Evolutionary conservation across 2,329 filamentous ascomycete genomes (phyloP), one percentile per base, ranked within the genome.

Genomic region (Aspergillus fischeri): DNA sequence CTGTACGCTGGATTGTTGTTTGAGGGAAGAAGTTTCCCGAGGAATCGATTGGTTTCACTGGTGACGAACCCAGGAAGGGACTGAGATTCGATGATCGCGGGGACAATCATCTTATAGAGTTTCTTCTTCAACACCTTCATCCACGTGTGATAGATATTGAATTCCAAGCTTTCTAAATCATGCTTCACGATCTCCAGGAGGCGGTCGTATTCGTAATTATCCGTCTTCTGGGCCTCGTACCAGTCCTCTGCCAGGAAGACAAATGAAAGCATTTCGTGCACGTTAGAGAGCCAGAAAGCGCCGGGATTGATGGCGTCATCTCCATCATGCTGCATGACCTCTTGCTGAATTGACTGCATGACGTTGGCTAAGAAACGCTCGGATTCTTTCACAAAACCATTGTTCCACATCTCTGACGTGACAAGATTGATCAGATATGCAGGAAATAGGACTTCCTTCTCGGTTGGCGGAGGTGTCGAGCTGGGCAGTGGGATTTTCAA

Each of bases 121-220:
- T 96, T 96, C 86, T 97, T 97, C 85, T 99, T 99, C 70, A 99
- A 80, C 56, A 97, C 91, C 83, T 99, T 99, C 94, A 99, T 99
- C 94, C 94, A 99, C 27, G 94, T 99, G 78, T 99, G 94, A 78
- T 99, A 99, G 69, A 99, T 99, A 81, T 99, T 99, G 82, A 99
- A 99, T 78, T 99, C 94, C 62, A 99, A 82, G 76, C 91, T 96
- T 80, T 99, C 94, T 52, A 99, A 81, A 73, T 99, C 94, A 74
- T 99, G 94, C 83, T 99, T 99, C 73, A 99, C 94, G 73, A 99
- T 97, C 77, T 99, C 94, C 68, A 99, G 80, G 53, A 99, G 83
- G 63, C 94, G 89, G 77, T 99, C 94, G 69, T 99, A 99, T 80
- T 99, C 94, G 73, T 96, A 97, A 73, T 97, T 97, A 77, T 99